Base-by-base conservation (phyloP, 257 asterid species). In the Catharanthus roseus region DNA sequence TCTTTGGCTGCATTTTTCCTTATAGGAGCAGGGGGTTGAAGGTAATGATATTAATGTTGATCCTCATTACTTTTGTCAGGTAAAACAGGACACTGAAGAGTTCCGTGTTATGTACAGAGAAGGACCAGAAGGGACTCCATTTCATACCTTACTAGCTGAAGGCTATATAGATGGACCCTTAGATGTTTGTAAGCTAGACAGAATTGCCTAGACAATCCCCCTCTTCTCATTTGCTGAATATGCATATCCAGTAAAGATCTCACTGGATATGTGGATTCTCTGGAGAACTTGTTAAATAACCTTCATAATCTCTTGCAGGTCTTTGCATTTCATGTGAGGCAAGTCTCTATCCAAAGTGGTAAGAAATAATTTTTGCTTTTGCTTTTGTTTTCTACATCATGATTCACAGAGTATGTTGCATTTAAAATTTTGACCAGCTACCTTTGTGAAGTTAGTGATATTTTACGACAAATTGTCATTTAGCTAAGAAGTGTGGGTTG, bases 131-230 rank as follows among this genome's bases (percentile, higher is more conserved):
- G 96, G 93, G 74, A 88, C 96, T 71, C 99, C 96, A 10, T 84
- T 84, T 63, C 97, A 93, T 55, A 80, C 96, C 44, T 78, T 93
- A 66, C 96, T 93, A 36, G 91, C 75, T 41, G 99, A 93, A 82
- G 99, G 99, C 81, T 93, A 80, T 65, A 93, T 93, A 24, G 96
- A 91, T 74, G 99, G 96, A 29, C 95, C 99, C 1, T 51, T 82
- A 6, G 99, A 93, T 84, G 92, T 88, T 85, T 91, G 99, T 93
- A 91, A 88, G 98, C 75, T 77, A 70, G 53, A 70, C 34, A 57
- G 9, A 54, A 67, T 72, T 77, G 6, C 76, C 73, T 74, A 29
- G 24, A 55, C 15, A 42, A 42, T 55, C 50, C n/a, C 19, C n/a
- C 23, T 62, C 21, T 45, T 64, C 50, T 26, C 64, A 29, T 60